Evolutionary conservation across 768 basidiomycete genomes (phyloP), one percentile per base, ranked within the genome.

Genomic region (Serendipita sp.): DNA sequence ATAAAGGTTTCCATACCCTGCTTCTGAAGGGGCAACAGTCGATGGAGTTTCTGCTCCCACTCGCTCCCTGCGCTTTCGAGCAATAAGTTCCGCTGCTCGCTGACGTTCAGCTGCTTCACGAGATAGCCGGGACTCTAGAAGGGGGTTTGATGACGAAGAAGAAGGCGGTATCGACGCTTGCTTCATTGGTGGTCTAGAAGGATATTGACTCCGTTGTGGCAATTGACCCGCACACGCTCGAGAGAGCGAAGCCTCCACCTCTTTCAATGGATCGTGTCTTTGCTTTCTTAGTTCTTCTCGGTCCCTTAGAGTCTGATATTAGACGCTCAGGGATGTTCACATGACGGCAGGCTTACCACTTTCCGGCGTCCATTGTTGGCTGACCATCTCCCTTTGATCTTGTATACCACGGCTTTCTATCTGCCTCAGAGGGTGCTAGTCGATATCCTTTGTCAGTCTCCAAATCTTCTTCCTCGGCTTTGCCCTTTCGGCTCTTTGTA

Each of bases 401-500:
- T 64, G 61, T 61, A 70, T 92, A 92, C 89, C 89, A 92, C 3
- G 89, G 88, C 24, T 82, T 83, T 11, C 89, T 79, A 65, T 92
- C 90, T 67, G 88, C 85, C 3, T 76, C 79, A 2, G 81, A 79
- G 0, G 90, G 90, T 1, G 85, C 88, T 3, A 91, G 75, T 1
- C 86, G 76, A 5, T 89, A 71, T 17, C 90, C 89, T 66, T 81
- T 82, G 60, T 92, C 89, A 0, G 78, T 77, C 67, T 85, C 83
- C 45, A 66, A 45, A 44, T 66, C 61, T 20, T 67, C 50, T 9
- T 45, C 61, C 30, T 62, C 61, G 31, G 33, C 42, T 69, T 69
- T 4, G n/a, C 72, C 73, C 0, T 77, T 70, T 2, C 72, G 66
- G 7, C 20, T 62, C 28, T 44, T 64, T 7, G 50, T 28, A 13